These are phyloP conservation scores for Dendrocalamus latiflorus DNA, from an alignment of 202 grass and related monocot species.

Conservation along the genomic window DNA sequence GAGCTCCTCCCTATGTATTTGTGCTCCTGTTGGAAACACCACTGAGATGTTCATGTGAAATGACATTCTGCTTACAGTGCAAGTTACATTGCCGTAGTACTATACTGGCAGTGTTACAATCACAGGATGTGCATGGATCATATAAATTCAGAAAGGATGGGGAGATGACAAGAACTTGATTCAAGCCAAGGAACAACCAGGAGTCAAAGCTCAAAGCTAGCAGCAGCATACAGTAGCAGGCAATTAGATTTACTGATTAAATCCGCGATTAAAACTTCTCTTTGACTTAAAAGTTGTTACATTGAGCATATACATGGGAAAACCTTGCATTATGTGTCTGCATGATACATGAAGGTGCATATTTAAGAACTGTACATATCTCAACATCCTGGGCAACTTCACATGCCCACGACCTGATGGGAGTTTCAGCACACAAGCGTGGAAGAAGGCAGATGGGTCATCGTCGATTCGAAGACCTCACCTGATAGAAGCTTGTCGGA, in stretches of 20 bases:
- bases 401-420: background rate
- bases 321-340: slow-evolving; percentile 3
- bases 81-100: background rate
- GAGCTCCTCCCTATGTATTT: background rate
- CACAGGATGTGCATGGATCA: too few relatives aligned
- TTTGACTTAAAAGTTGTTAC: slow-evolving; percentile 7
- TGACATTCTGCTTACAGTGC: background rate
- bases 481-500: background rate
- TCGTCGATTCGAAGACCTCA: background rate
- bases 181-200: background rate
- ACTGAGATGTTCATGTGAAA: background rate
- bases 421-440: slow-evolving; percentile 5
- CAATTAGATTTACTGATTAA: slow-evolving; percentile 9
- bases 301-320: slow-evolving; percentile 10
- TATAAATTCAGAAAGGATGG: background rate
- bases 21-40: background rate
- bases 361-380: slow-evolving; percentile 15
- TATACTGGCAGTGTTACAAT: too few relatives aligned
- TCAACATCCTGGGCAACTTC: slow-evolving; percentile 12
- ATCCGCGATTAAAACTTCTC: background rate
- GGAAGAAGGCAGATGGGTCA: background rate
- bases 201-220: background rate
- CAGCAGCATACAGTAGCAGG: background rate
- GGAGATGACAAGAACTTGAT: background rate
- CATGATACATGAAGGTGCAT: background rate